Base-by-base conservation (phyloP, 192 early-diverging fungal genomes). In the Gaertneriomyces sp. region DNA sequence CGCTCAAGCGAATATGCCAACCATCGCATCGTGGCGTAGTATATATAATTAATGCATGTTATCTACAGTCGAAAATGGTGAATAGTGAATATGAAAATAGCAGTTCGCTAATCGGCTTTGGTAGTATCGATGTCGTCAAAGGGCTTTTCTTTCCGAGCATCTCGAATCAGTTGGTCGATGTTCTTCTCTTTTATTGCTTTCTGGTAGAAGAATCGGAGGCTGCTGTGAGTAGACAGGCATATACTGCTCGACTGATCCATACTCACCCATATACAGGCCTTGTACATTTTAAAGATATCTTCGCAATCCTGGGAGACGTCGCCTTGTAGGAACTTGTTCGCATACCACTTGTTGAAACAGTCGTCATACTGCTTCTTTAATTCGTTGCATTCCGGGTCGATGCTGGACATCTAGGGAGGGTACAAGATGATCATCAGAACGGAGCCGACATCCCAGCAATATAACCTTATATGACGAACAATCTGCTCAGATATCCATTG, bases 301-400 rank as follows among this genome's bases (percentile, higher is more conserved):
- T 90, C 86, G 76, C 95, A 98, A 73, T 89, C 88, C 19, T 85
- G 82, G 2, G 81, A 78, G 11, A 80, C 81, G 47, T 91, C 86
- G 40, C 95, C 93, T 60, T 92, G 89, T n/a, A 98, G 74, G 64
- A 93, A 94, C 76, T 91, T 90, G 72, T 94, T 91, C 45, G 92
- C 87, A 72, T 98, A 98, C 95, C 95, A 98, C 61, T 88, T 88
- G 70, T 93, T 94, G 69, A 98, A 98, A 70, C 95, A 98, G 33
- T 70, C 75, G 45, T 98, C 93, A 65, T 95, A 98, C 65, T 91
- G 79, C 68, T 89, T 60, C 63, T 78, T 78, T 5, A 78, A 53
- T 33, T 74, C 69, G n/a, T 52, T 73, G 66, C 76, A 78, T 45
- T 78, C 76, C 57, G 72, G 69, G 9, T 56, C 61, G 8, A 78